A percentile compares a stretch with the other conserved stretches of the same genome.
Evolutionary conservation across 73 alveolate species (phyloP).

Genomic region (Tetrahymena elliotti): DNA sequence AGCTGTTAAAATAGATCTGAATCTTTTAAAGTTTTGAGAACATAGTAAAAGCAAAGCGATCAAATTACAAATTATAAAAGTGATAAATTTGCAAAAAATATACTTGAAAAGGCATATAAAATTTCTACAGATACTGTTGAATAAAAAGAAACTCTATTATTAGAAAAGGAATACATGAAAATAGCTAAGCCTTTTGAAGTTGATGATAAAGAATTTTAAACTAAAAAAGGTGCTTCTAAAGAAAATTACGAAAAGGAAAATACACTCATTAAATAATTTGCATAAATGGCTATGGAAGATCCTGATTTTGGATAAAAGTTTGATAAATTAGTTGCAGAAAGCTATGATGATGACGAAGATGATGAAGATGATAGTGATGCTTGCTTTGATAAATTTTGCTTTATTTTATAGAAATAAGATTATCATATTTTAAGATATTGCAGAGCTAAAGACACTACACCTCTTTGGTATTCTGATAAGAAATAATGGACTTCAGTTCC

Average conservation of each 20-base stretch:
- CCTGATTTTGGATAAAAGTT: background rate
- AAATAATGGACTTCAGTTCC: background rate
- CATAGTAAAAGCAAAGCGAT: background rate
- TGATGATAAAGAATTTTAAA: background rate
- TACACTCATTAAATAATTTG: background rate
- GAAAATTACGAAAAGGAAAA: background rate
- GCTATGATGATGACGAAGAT: background rate
- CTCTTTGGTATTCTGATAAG: constrained; percentile 1
- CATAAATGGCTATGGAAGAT: background rate
- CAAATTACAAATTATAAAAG: background rate
- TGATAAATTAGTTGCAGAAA: background rate
- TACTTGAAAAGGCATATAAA: background rate
- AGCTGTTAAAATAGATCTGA: background rate
- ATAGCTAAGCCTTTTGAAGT: background rate
- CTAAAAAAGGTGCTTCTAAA: background rate
- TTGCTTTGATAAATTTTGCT: background rate
- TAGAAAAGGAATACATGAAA: background rate
- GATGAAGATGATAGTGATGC: background rate
- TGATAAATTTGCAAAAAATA: background rate
- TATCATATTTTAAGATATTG: background rate
- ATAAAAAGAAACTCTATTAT: background rate
- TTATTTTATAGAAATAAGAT: background rate
- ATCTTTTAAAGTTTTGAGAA: background rate
- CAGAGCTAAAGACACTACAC: background rate
- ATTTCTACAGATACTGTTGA: background rate